Evolutionary conservation across 108 stramenopile genomes (phyloP), one percentile per base, ranked within the genome.

Genomic region (Seminavis robusta): DNA sequence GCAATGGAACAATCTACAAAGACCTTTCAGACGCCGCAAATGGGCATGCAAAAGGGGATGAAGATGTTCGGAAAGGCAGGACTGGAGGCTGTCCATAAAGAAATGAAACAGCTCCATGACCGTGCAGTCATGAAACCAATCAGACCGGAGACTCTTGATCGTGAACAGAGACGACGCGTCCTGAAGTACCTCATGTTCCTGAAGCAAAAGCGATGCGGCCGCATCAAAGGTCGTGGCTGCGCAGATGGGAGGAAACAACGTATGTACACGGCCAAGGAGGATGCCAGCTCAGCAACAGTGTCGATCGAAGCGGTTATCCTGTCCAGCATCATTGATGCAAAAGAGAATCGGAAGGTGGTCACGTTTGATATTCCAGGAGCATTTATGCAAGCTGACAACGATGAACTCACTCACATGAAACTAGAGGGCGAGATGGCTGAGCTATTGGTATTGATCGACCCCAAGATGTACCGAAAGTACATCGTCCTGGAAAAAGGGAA

Each of bases 331-430:
- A 63, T 69, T 20, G 70, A 67, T 32, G 65, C 61, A 44, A 28
- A 23, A 4, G 51, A 49, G 16, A 25, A 45, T 15, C 25, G 77
- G 15, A 46, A 70, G 3, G 56, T 70, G 1, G 60, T 34, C 0
- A 57, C 44, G 9, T 28, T 39, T 20, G 77, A 79, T n/a, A 47
- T 79, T 1, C 65, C 62, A 0, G 59, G 63, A 24, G 73, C 77
- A 0, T 79, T 74, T 40, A 41, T 73, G 9, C 76, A 73, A 30
- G 30, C 61, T 20, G 17, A 46, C 0, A 39, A 21, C 5, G 52
- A 63, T 27, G 61, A 74, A 1, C 45, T 38, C 13, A 29, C 20
- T 1, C 20, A 46, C 59, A 1, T 65, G 43, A 21, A 28, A 36
- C 15, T 65, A 15, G 24, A 23, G n/a, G 61, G 61, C 13, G 33